A percentile compares a stretch with the other conserved stretches of the same genome.
phyloP scores from a whole-genome alignment of 23 red algal genomes.

The Rhodosorus marinus region DNA sequence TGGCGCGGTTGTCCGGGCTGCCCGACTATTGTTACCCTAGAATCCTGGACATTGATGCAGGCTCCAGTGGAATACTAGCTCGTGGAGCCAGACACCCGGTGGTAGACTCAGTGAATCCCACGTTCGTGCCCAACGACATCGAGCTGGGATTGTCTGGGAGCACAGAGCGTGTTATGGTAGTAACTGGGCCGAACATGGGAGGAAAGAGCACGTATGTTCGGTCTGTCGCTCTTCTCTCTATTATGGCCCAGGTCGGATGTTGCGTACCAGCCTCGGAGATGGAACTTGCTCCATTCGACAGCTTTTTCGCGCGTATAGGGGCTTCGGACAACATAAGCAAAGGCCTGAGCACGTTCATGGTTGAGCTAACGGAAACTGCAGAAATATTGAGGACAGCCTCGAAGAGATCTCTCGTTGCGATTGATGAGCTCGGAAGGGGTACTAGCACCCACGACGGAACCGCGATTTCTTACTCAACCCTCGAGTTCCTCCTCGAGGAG shows the following conservation, averaged over 20 bases:
- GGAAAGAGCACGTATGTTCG: constrained; percentile 78
- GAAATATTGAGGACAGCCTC: constrained; percentile 48
- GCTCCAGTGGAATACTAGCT: neutral
- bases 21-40: constrained; percentile 33
- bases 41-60: constrained; percentile 6
- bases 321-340: constrained; percentile 73
- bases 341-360: constrained; percentile 77
- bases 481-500: constrained; percentile 19
- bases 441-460: constrained; percentile 59
- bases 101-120: constrained; percentile 64
- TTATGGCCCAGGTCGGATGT: constrained; percentile 68
- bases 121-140: constrained; percentile 68
- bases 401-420: constrained; percentile 37
- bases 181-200: constrained; percentile 24
- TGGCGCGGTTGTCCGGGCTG: constrained; percentile 46
- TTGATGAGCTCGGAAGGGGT: constrained; percentile 86
- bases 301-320: constrained; percentile 81
- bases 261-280: constrained; percentile 60
- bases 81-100: constrained; percentile 43
- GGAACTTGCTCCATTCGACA: constrained; percentile 25
- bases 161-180: constrained; percentile 4
- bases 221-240: constrained; percentile 38
- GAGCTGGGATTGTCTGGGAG: constrained; percentile 8
- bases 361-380: constrained; percentile 91
- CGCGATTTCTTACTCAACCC: constrained; percentile 57